These are phyloP conservation scores for Thelonectria discophora DNA, from an alignment of 2,329 filamentous ascomycete genomes.

Conservation along the genomic window DNA sequence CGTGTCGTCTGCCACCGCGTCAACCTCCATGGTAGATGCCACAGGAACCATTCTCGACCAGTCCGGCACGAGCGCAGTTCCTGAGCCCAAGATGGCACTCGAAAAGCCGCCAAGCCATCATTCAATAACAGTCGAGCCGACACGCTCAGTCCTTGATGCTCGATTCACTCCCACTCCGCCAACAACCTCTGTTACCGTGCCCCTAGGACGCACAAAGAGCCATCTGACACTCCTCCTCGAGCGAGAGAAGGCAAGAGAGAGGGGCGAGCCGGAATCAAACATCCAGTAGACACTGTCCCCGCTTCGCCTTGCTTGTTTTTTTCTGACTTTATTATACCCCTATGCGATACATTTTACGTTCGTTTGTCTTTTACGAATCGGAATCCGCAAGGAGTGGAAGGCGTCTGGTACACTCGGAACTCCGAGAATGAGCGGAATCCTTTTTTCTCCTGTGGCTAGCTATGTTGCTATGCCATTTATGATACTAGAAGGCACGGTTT, in stretches of 20 bases:
- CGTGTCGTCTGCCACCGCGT: conserved; percentile 49
- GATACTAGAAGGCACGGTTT: not conserved
- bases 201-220: conserved; percentile 67
- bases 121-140: conserved; percentile 35
- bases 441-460: not conserved
- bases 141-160: conserved; percentile 46
- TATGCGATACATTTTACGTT: conserved; percentile 6
- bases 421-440: not conserved
- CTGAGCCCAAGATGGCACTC: conserved; percentile 35
- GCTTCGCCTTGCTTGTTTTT: conserved; percentile 11
- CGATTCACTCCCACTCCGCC: conserved; percentile 61
- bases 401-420: conserved; percentile 8
- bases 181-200: conserved; percentile 54
- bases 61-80: conserved; percentile 45
- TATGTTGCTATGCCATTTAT: not conserved
- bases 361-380: conserved; percentile 21
- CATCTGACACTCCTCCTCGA: conserved; percentile 67
- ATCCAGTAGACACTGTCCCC: conserved; percentile 40
- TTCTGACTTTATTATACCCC: conserved; percentile 15
- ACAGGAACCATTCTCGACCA: conserved; percentile 57
- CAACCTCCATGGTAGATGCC: conserved; percentile 53
- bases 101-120: conserved; percentile 36
- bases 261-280: conserved; percentile 41
- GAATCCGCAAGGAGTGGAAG: conserved; percentile 5
- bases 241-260: conserved; percentile 55